Evolutionary conservation across 202 grass and related monocot species (phyloP).

Genomic region (Zizania palustris): DNA sequence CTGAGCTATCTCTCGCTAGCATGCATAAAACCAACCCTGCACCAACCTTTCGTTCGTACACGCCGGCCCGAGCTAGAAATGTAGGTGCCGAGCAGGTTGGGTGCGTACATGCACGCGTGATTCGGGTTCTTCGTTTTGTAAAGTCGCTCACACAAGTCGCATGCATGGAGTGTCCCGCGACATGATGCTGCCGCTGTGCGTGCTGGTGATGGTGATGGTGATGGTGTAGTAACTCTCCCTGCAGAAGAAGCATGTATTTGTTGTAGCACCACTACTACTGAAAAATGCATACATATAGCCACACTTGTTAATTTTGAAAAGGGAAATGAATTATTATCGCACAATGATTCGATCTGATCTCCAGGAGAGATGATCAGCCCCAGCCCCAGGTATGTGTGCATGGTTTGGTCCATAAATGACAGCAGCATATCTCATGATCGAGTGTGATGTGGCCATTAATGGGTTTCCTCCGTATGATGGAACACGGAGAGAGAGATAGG

Average conservation of each 20-base stretch:
- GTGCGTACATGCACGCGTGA: slow-evolving; percentile 33
- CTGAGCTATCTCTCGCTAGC: too few relatives aligned
- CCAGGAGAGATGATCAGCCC: not conserved
- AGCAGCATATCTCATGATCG: not conserved
- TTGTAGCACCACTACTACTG: not conserved
- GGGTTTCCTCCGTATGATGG: not conserved
- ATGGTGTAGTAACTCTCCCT: too few relatives aligned
- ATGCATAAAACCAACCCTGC: slow-evolving; percentile 33
- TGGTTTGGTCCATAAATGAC: not conserved
- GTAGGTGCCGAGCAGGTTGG: slow-evolving; percentile 48
- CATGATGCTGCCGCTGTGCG: not conserved
- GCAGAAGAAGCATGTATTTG: not conserved
- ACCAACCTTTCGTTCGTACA: not conserved
- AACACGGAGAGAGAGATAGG: not conserved
- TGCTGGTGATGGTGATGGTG: not conserved
- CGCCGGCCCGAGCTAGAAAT: not conserved
- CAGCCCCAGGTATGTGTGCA: not conserved
- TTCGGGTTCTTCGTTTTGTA: slow-evolving; percentile 29
- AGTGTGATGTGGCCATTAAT: slow-evolving; percentile 10
- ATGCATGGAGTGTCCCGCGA: not conserved
- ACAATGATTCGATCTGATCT: not conserved
- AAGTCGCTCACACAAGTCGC: slow-evolving; percentile 51
- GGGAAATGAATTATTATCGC: not conserved
- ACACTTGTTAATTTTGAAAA: too few relatives aligned
- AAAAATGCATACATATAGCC: not conserved